These are phyloP conservation scores for Psilocybe cubensis DNA, from an alignment of 768 basidiomycete genomes.

Conservation along the genomic window DNA sequence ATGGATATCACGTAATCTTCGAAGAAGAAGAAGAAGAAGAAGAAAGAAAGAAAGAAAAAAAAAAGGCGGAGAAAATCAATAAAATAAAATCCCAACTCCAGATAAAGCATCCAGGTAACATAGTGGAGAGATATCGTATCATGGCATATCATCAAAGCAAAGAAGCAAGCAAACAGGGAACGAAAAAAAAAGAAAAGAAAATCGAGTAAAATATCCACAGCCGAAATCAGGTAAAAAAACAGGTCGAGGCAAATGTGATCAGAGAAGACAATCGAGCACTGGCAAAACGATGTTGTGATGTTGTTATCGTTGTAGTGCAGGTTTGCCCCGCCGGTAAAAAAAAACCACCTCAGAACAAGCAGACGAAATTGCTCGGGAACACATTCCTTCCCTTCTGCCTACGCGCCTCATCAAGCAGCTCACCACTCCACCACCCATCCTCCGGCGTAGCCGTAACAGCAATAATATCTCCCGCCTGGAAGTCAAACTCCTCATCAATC, in stretches of 20 bases:
- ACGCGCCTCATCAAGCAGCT: conserved; percentile 76
- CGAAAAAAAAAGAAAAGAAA: background rate
- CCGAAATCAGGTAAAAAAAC: too few species aligned
- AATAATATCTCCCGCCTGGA: conserved; percentile 94
- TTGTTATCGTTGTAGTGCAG: too few species aligned
- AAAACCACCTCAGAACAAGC: conserved; percentile 57
- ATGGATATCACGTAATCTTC: too few species aligned
- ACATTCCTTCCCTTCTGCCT: conserved; percentile 73
- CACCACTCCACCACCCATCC: conserved; percentile 98
- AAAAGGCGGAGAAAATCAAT: background rate
- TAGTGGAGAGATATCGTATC: background rate
- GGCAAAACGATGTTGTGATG: too few species aligned
- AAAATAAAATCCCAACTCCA: background rate
- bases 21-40: too few species aligned
- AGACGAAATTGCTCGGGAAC: conserved; percentile 91
- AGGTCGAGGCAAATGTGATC: too few species aligned
- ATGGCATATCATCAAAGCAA: background rate
- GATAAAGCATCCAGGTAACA: background rate
- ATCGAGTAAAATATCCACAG: too few species aligned
- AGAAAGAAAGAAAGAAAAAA: background rate
- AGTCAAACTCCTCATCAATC: conserved; percentile 94
- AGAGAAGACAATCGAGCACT: too few species aligned
- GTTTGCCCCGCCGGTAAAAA: background rate
- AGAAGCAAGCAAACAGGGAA: background rate
- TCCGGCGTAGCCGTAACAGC: conserved; percentile 93